Evolutionary conservation across 331 rosid genomes (phyloP).

Genomic region (Ulmus americana): DNA sequence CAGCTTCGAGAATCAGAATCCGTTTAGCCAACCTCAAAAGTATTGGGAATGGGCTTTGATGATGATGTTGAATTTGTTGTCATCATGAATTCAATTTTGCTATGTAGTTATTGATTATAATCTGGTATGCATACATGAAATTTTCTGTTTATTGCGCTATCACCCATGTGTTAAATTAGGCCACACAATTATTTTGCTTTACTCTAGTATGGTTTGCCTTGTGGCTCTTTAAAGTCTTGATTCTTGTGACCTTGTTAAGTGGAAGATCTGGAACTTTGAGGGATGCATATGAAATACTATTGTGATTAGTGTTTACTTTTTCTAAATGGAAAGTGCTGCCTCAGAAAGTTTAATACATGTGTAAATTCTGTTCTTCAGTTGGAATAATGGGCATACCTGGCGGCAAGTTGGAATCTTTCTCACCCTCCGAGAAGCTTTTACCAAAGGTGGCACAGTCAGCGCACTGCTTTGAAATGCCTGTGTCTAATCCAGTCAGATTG

Average conservation of each 20-base stretch:
- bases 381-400: conserved; percentile 36
- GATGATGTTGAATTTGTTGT: too few relatives aligned
- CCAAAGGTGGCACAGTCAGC: conserved; percentile 31
- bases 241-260: background rate
- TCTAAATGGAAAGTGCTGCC: background rate
- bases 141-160: background rate
- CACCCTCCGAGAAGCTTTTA: conserved; percentile 24
- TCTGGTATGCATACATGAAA: background rate
- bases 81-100: background rate
- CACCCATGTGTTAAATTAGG: background rate
- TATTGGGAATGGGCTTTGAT: too few relatives aligned
- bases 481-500: conserved; percentile 32
- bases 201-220: background rate
- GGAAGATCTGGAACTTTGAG: background rate
- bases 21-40: too few relatives aligned
- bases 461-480: conserved; percentile 36
- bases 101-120: background rate
- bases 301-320: background rate
- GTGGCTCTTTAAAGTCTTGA: background rate
- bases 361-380: conserved; percentile 23
- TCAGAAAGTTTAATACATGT: background rate
- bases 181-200: background rate
- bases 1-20: too few relatives aligned
- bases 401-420: conserved; percentile 35
- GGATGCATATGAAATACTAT: too few relatives aligned